These are phyloP conservation scores for Coffea eugenioides DNA, from an alignment of 257 asterid genomes.

Conservation along the genomic window DNA sequence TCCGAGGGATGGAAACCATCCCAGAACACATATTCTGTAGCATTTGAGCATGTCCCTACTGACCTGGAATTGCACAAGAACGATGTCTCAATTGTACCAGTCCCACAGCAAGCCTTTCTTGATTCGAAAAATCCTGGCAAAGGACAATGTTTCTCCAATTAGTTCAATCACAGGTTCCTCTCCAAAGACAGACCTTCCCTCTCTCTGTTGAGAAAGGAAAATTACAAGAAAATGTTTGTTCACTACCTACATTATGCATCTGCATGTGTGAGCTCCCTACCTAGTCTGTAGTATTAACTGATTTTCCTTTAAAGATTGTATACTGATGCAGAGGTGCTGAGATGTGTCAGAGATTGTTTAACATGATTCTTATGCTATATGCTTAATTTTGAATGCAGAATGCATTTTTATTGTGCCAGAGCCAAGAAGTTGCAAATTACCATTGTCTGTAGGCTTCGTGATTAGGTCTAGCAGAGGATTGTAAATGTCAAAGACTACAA, in stretches of 20 bases:
- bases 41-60: constrained; percentile 75
- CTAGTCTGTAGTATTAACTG: neutral
- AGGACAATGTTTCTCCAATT: neutral
- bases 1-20: constrained; percentile 82
- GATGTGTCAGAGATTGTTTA: neutral
- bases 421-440: constrained; percentile 34
- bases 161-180: neutral
- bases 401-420: neutral
- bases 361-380: neutral
- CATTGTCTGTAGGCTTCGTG: constrained; percentile 48
- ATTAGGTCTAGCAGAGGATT: constrained; percentile 64
- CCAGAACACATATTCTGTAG: constrained; percentile 71
- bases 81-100: constrained; percentile 64
- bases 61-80: constrained; percentile 62
- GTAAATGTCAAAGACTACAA: constrained; percentile 79
- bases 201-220: neutral
- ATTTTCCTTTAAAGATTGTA: neutral
- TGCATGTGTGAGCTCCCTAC: neutral
- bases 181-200: neutral
- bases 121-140: constrained; percentile 66
- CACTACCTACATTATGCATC: neutral
- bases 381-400: constrained; percentile 10
- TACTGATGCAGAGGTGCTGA: neutral
- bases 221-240: neutral
- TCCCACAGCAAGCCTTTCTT: constrained; percentile 79